These are phyloP conservation scores for Phytophthora agathidicida DNA, from an alignment of 352 stramenopile species.

Conservation along the genomic window DNA sequence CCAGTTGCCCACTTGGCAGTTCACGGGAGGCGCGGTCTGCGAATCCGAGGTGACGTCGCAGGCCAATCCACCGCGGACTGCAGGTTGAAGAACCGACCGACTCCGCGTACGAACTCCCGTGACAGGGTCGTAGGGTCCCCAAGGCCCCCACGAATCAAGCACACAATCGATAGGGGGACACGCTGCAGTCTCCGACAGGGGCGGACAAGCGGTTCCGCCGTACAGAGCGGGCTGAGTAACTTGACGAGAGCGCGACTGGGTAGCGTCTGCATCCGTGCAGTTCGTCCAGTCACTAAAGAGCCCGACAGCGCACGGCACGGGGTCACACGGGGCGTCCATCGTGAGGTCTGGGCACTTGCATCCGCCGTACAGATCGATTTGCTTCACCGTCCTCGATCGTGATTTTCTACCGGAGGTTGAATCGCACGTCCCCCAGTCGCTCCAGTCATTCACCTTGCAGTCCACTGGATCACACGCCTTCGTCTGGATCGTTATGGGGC, in stretches of 20 bases:
- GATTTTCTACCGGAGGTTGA: slow-evolving; percentile 38
- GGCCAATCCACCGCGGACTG: slow-evolving; percentile 44
- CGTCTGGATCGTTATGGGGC: slow-evolving; percentile 31
- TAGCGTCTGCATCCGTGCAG: slow-evolving; percentile 52
- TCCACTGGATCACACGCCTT: slow-evolving; percentile 61
- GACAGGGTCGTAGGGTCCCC: slow-evolving; percentile 45
- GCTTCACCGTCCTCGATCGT: slow-evolving; percentile 40
- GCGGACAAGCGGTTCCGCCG: slow-evolving; percentile 33
- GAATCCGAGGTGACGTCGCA: slow-evolving; percentile 42
- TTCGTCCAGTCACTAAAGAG: slow-evolving; percentile 52
- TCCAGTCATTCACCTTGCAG: slow-evolving; percentile 49
- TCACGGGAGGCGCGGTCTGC: slow-evolving; percentile 45
- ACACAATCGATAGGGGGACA: slow-evolving; percentile 55
- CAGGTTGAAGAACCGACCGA: slow-evolving; percentile 29
- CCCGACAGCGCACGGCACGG: slow-evolving; percentile 45
- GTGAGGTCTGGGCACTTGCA: slow-evolving; percentile 48
- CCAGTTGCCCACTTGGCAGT: slow-evolving; percentile 62
- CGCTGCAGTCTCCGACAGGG: slow-evolving; percentile 27
- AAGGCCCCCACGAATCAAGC: slow-evolving; percentile 45
- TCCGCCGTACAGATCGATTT: slow-evolving; percentile 58
- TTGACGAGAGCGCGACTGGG: slow-evolving; percentile 35
- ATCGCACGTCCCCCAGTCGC: slow-evolving; percentile 35
- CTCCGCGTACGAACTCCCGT: slow-evolving; percentile 42
- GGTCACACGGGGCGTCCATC: slow-evolving; percentile 47
- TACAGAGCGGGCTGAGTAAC: slow-evolving; percentile 45